A percentile compares a stretch with the other conserved stretches of the same genome.
These are phyloP conservation scores for Cicer judaicum DNA, from an alignment of 306 rosid species.

Conservation along the genomic window DNA sequence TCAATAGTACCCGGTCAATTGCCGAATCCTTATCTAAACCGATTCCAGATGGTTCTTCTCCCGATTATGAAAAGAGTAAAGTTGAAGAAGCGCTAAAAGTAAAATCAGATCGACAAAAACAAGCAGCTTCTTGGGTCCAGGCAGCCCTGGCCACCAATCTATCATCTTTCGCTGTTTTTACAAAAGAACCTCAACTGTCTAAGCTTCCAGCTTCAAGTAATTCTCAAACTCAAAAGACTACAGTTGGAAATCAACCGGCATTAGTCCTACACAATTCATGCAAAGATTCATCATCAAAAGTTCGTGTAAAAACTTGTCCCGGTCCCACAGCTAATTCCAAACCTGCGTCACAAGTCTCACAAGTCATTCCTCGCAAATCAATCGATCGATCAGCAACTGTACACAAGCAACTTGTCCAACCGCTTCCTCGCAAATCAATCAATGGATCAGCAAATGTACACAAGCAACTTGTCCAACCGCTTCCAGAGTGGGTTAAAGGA, in stretches of 20 bases:
- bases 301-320: slow-evolving; percentile 62
- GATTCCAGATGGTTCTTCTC: slow-evolving; percentile 56
- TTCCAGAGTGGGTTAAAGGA: slow-evolving; percentile 76
- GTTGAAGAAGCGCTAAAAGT: slow-evolving; percentile 74
- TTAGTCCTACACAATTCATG: slow-evolving; percentile 58
- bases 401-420: slow-evolving; percentile 69
- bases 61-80: slow-evolving; percentile 62
- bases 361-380: slow-evolving; percentile 57
- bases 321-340: slow-evolving; percentile 55
- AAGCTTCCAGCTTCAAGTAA: slow-evolving; percentile 57
- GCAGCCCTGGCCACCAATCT: slow-evolving; percentile 82
- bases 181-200: slow-evolving; percentile 59
- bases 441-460: slow-evolving; percentile 57
- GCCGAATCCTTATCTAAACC: slow-evolving; percentile 76
- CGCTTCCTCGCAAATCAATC: slow-evolving; percentile 56
- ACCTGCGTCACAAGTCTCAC: slow-evolving; percentile 55
- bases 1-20: slow-evolving; percentile 62
- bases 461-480: slow-evolving; percentile 67
- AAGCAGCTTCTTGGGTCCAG: slow-evolving; percentile 83
- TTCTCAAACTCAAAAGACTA: slow-evolving; percentile 66
- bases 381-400: slow-evolving; percentile 55
- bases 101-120: slow-evolving; percentile 65
- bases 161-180: slow-evolving; percentile 71
- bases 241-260: slow-evolving; percentile 58
- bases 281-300: slow-evolving; percentile 62